These are phyloP conservation scores for Tricharina praecox DNA, from an alignment of 495 filamentous ascomycete genomes.

Conservation along the genomic window DNA sequence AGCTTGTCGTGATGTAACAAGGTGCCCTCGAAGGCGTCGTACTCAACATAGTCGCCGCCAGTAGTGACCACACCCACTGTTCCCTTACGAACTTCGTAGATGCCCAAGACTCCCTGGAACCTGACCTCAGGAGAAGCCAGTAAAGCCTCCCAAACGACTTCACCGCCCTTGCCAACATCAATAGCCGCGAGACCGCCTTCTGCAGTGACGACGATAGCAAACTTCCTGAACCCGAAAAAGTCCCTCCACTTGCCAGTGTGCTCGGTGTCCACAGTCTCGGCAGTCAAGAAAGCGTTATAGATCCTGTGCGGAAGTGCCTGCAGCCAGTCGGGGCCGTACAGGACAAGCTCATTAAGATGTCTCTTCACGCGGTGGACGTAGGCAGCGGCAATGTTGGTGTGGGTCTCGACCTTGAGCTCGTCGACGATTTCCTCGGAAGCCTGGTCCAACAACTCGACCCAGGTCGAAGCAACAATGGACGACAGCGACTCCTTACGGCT, in stretches of 20 bases:
- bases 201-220: constrained; percentile 63
- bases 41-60: constrained; percentile 25
- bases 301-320: constrained; percentile 47
- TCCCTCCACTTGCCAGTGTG: constrained; percentile 44
- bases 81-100: constrained; percentile 24
- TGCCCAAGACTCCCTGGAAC: constrained; percentile 42
- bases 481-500: constrained; percentile 64
- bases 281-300: constrained; percentile 48
- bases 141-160: constrained; percentile 56
- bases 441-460: constrained; percentile 50
- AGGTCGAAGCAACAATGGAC: constrained; percentile 55
- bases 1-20: constrained; percentile 18
- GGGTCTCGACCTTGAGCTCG: constrained; percentile 69
- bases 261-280: constrained; percentile 28
- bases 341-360: constrained; percentile 54
- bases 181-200: constrained; percentile 64
- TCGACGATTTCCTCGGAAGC: constrained; percentile 54
- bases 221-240: constrained; percentile 73
- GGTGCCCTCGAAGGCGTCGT: constrained; percentile 28
- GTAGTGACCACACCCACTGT: constrained; percentile 26
- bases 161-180: constrained; percentile 56
- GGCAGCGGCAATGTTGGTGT: constrained; percentile 57
- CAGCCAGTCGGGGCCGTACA: constrained; percentile 60
- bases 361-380: constrained; percentile 77
- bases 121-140: constrained; percentile 35